phyloP scores from a whole-genome alignment of 2,329 filamentous ascomycete species.

The Didymella sp. region DNA sequence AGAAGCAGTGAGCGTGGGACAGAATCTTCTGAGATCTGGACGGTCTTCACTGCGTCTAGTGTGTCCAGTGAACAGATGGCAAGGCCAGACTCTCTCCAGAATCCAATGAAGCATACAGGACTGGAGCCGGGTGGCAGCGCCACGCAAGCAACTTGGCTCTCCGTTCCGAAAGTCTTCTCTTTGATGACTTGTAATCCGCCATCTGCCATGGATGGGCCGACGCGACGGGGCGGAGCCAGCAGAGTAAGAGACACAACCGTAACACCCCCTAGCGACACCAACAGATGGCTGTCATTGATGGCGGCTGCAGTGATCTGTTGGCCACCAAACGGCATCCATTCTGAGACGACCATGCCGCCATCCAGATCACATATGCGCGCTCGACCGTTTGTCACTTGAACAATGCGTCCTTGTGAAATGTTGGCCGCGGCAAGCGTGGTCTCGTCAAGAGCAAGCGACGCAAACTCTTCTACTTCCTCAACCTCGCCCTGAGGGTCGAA shows the following conservation, averaged over 20 bases:
- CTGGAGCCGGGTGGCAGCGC: constrained; percentile 71
- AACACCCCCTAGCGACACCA: constrained; percentile 80
- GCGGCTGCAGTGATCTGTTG: constrained; percentile 78
- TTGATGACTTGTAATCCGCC: constrained; percentile 64
- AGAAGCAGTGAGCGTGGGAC: constrained; percentile 84
- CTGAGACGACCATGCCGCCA: constrained; percentile 58
- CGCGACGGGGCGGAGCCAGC: background rate
- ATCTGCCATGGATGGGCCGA: constrained; percentile 26
- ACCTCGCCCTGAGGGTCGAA: constrained; percentile 79
- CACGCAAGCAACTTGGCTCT: constrained; percentile 85
- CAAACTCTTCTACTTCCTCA: constrained; percentile 82
- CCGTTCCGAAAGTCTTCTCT: constrained; percentile 66
- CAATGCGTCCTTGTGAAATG: constrained; percentile 66
- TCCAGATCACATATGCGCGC: constrained; percentile 70
- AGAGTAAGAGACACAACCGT: constrained; percentile 73
- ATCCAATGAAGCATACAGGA: constrained; percentile 78
- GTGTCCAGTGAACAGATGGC: constrained; percentile 74
- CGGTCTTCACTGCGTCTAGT: constrained; percentile 70
- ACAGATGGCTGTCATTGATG: constrained; percentile 70
- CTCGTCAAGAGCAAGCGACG: constrained; percentile 71
- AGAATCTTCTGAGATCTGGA: constrained; percentile 65
- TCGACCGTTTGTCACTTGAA: constrained; percentile 76
- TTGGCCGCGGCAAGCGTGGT: constrained; percentile 76
- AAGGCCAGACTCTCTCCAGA: constrained; percentile 84
- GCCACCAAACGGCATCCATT: constrained; percentile 62